Percentiles rank a stretch among this genome's conserved stretches.
Evolutionary conservation across 2,329 filamentous ascomycete species (phyloP).

Genomic region (Rutstroemia sp.): DNA sequence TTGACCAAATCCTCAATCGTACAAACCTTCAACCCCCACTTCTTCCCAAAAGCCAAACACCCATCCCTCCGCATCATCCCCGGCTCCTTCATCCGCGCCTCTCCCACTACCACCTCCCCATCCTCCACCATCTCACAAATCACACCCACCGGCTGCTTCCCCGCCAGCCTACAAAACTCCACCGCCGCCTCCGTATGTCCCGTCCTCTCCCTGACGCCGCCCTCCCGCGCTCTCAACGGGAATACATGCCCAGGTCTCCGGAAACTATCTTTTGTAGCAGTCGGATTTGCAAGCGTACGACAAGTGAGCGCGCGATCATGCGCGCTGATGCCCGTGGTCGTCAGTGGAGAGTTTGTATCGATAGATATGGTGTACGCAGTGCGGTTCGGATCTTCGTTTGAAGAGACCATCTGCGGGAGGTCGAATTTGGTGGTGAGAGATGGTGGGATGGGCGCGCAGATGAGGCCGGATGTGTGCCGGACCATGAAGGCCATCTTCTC

Average conservation of each 20-base stretch:
- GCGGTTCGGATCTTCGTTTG: slow-evolving; percentile 69
- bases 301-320: slow-evolving; percentile 80
- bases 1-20: slow-evolving; percentile 86
- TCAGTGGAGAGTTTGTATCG: slow-evolving; percentile 64
- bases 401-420: slow-evolving; percentile 83
- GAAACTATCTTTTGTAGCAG: slow-evolving; percentile 48
- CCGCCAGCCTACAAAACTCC: slow-evolving; percentile 81
- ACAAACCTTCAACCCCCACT: slow-evolving; percentile 86
- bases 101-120: slow-evolving; percentile 63
- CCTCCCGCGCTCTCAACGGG: slow-evolving; percentile 69
- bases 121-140: slow-evolving; percentile 91
- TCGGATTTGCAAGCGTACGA: slow-evolving; percentile 63
- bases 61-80: slow-evolving; percentile 90
- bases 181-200: slow-evolving; percentile 94
- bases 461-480: slow-evolving; percentile 80
- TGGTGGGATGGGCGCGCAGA: slow-evolving; percentile 78
- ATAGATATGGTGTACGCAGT: slow-evolving; percentile 92
- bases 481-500: slow-evolving; percentile 96
- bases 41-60: slow-evolving; percentile 79
- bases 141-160: slow-evolving; percentile 67
- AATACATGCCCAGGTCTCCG: slow-evolving; percentile 85
- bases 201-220: slow-evolving; percentile 69
- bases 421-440: slow-evolving; percentile 61
- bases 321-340: slow-evolving; percentile 86
- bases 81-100: slow-evolving; percentile 55